Percentiles rank a stretch among this genome's conserved stretches.
Conservation (phyloP, 495 filamentous ascomycete species). For the Penicillium herquei region DNA sequence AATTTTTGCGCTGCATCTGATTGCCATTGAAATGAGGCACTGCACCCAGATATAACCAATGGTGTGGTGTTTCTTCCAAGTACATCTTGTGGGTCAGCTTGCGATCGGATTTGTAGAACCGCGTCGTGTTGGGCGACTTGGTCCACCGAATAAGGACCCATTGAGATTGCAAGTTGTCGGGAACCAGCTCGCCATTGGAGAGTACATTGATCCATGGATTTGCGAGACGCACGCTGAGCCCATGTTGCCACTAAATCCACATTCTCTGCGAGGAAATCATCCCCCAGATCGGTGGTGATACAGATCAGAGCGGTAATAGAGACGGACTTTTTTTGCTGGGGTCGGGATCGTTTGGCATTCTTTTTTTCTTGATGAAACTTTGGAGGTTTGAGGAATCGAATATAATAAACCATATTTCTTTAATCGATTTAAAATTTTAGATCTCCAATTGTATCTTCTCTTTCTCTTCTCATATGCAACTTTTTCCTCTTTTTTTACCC, state of each 20-base stretch:
- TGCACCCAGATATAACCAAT: slow-evolving; percentile 56
- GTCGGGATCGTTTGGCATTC: slow-evolving; percentile 1
- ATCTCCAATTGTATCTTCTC: neutral
- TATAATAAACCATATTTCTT: slow-evolving; percentile 60
- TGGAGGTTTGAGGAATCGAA: slow-evolving; percentile 71
- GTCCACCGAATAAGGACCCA: slow-evolving; percentile 33
- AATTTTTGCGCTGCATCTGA: slow-evolving; percentile 42
- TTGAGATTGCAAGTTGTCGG: slow-evolving; percentile 44
- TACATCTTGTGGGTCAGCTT: slow-evolving; percentile 13
- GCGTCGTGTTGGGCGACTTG: slow-evolving; percentile 24
- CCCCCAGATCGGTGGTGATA: slow-evolving; percentile 88
- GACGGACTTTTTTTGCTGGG: slow-evolving; percentile 31
- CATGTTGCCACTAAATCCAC: slow-evolving; percentile 51
- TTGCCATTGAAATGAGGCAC: slow-evolving; percentile 43
- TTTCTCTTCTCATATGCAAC: neutral
- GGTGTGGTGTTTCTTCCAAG: slow-evolving; percentile 27
- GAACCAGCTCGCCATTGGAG: slow-evolving; percentile 55
- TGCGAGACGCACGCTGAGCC: slow-evolving; percentile 21
- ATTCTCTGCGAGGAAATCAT: slow-evolving; percentile 72
- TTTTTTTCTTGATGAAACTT: slow-evolving; percentile 34
- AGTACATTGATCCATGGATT: slow-evolving; percentile 44
- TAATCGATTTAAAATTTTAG: neutral
- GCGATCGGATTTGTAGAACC: slow-evolving; percentile 21
- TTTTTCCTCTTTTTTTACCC: neutral
- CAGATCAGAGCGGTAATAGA: slow-evolving; percentile 61